Evolutionary conservation across 352 stramenopile genomes (phyloP), one percentile per base, ranked within the genome.

Genomic region (Globisporangium okanoganense): DNA sequence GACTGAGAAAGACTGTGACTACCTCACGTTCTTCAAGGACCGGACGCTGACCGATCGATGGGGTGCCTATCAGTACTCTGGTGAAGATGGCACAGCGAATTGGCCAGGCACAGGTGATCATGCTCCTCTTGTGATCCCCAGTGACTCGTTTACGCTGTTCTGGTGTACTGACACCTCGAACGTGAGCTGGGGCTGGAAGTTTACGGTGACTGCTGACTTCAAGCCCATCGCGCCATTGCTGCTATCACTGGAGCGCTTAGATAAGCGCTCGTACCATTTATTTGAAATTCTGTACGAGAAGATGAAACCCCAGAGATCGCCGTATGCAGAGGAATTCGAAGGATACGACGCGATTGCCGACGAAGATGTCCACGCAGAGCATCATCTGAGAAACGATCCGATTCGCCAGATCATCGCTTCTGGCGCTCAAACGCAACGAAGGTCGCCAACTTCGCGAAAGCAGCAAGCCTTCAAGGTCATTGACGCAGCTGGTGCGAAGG

Each of bases 151-250:
- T 52, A 88, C 74, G 22, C 56, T 97, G 18, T 64, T 95, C 20
- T 97, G 93, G 83, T 78, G 69, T 51, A 93, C 87, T 0, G 90
- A 97, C 67, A 72, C 71, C 0, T 88, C 82, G 8, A 97, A 96
- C 62, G 86, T 92, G 27, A 89, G 96, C 25, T 97, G 90, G 90
- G 87, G 87, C 0, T 94, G 84, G 76, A 85, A 89, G 49, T 92
- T 95, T 47, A 88, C 73, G 8, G 82, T 94, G 0, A 72, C 67
- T 18, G 81, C 83, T 5, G 76, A 87, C 25, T 94, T 88, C 66
- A 56, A 73, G 10, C 65, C 73, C 1, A 63, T 81, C 10, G 58
- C 65, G 25, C 73, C 84, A 10, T 53, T 85, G 5, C 61, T 82
- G 18, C 69, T 90, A 33, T 69, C 56, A 10, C 47, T 89, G 1